Evolutionary conservation across 1,139 yeast genomes (phyloP).

Genomic region (Saccharomycopsis crataegensis): DNA sequence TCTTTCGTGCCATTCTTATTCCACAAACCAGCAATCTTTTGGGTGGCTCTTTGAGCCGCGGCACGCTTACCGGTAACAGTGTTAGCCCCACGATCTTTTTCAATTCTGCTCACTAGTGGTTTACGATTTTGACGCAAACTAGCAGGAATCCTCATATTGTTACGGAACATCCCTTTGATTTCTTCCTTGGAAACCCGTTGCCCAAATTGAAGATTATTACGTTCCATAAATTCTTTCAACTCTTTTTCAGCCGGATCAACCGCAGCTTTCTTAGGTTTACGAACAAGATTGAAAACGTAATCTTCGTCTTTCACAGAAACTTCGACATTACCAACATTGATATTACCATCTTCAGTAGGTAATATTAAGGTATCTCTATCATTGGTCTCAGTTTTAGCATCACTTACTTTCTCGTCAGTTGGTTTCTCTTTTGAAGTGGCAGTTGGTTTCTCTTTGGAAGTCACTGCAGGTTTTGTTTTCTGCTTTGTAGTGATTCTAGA

Average conservation of each 20-base stretch:
- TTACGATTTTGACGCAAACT: background rate
- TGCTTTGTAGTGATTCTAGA: background rate
- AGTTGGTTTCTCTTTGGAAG: background rate
- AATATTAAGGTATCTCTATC: background rate
- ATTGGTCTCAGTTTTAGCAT: background rate
- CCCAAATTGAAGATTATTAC: background rate
- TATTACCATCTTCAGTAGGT: background rate
- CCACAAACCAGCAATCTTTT: background rate
- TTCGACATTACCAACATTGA: background rate
- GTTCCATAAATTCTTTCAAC: background rate
- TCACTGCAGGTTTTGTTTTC: too few relatives aligned
- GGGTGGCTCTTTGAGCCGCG: constrained; percentile 9
- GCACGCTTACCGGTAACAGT: background rate
- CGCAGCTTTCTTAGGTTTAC: background rate
- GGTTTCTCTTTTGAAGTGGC: background rate
- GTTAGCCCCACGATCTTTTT: background rate
- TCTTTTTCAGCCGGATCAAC: background rate
- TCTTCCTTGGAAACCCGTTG: constrained; percentile 5
- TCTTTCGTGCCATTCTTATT: background rate
- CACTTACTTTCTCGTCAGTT: background rate
- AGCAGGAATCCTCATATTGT: constrained; percentile 16
- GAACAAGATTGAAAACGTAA: background rate
- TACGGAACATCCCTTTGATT: constrained; percentile 14
- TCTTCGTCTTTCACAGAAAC: background rate
- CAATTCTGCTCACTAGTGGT: background rate